Evolutionary conservation across 805 yeast species (phyloP), one percentile per base, ranked within the genome.

Genomic region (Huiozyma naganishii): DNA sequence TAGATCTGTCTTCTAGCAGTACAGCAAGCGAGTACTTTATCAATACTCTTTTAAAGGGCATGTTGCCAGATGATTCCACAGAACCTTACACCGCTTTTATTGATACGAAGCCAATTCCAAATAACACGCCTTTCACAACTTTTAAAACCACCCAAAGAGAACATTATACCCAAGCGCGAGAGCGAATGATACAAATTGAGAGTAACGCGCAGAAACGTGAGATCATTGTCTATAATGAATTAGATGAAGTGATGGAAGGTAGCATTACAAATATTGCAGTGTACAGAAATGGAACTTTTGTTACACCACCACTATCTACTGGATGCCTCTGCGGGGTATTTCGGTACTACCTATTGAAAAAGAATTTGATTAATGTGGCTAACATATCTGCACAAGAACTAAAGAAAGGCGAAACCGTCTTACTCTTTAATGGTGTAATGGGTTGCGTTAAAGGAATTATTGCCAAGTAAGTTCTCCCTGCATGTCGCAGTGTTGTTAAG

Each of bases 291-390:
- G 33, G 43, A 1, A 50, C 54, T 9, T 92, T 95, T 90, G 64
- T 79, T 4, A 90, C 97, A 0, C 97, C 98, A 1, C 66, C 70
- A n/a, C 66, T 88, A 29, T 66, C 77, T 1, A 66, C 77, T 10
- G 97, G 97, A 0, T 86, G 95, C 57, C 68, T 90, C 39, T 80
- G 87, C 62, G 97, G 97, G 8, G 87, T 83, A 0, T 76, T 78
- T 53, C 70, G 97, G 52, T 77, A 78, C 49, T 74, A 72, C 59
- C 62, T 90, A 40, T 55, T 87, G 8, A 59, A 66, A 10, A 74
- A 77, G 40, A 72, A 74, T 3, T 55, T 68, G 29, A 62, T 85
- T 2, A 64, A 66, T 38, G 90, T 83, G 56, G 70, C 69, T 1
- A 58, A 84, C 5, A 52, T 57, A 1, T 46, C 48, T 7, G 54